phyloP scores from a whole-genome alignment of 495 filamentous ascomycete genomes.

The Extremus antarcticus region DNA sequence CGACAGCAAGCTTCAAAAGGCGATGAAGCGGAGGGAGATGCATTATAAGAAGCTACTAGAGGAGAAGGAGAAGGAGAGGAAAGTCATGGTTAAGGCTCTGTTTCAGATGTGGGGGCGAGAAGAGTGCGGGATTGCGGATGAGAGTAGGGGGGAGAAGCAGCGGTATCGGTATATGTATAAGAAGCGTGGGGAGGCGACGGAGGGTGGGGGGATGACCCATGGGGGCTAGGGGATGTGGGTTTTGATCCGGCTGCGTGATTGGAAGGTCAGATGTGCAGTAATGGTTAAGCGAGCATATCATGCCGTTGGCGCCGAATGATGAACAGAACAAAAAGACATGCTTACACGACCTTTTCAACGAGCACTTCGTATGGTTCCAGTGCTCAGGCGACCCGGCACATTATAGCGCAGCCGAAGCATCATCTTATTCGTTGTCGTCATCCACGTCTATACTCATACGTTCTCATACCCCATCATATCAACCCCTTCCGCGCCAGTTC shows the following conservation, averaged over 20 bases:
- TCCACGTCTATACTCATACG: background rate
- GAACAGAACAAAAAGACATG: too few relatives aligned
- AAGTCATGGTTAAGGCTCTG: conserved; percentile 24
- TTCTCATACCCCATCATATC: conserved; percentile 39
- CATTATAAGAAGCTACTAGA: conserved; percentile 7
- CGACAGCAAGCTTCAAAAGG: conserved; percentile 5
- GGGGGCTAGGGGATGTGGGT: background rate
- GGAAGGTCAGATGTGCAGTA: too few relatives aligned
- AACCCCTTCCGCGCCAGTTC: conserved; percentile 51
- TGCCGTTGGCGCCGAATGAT: too few relatives aligned
- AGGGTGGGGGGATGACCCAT: background rate
- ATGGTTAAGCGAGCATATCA: too few relatives aligned
- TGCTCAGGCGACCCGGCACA: too few relatives aligned
- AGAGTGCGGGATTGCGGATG: conserved; percentile 20
- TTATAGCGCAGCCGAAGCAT: too few relatives aligned
- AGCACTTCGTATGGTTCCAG: too few relatives aligned
- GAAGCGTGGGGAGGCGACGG: background rate
- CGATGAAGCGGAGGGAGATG: conserved; percentile 4
- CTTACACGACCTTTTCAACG: too few relatives aligned
- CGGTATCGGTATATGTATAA: conserved; percentile 25
- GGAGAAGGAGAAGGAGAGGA: conserved; percentile 20
- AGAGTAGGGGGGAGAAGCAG: conserved; percentile 18
- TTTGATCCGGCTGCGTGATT: too few relatives aligned
- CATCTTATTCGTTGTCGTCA: too few relatives aligned
- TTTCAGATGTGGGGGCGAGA: conserved; percentile 28